A percentile compares a stretch with the other conserved stretches of the same genome.
phyloP scores from a whole-genome alignment of 768 basidiomycete genomes.

The Phallus indusiatus region DNA sequence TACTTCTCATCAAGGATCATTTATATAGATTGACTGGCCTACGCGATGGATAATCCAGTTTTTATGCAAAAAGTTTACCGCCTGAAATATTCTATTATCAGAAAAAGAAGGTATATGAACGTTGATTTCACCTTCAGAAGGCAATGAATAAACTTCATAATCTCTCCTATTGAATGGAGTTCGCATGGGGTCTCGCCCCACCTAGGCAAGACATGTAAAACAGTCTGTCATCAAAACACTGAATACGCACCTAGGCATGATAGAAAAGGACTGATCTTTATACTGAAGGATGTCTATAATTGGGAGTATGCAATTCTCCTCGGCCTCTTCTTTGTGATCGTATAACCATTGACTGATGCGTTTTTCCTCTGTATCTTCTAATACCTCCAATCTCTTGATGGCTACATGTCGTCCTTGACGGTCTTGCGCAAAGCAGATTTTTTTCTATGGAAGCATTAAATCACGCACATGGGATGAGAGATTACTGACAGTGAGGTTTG shows the following conservation, averaged over 20 bases:
- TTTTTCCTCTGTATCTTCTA: conserved; percentile 18
- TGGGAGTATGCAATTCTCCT: conserved; percentile 12
- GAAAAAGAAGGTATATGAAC: too few relatives aligned
- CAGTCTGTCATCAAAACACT: too few relatives aligned
- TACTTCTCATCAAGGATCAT: not conserved
- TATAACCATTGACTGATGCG: conserved; percentile 16
- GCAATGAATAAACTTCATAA: not conserved
- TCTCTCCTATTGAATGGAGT: too few relatives aligned
- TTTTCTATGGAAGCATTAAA: not conserved
- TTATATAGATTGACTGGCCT: not conserved
- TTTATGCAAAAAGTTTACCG: not conserved
- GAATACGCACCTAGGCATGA: conserved; percentile 23
- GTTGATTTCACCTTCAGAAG: not conserved
- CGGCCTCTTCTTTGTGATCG: conserved; percentile 5
- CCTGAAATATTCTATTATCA: too few relatives aligned
- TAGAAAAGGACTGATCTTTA: conserved; percentile 18
- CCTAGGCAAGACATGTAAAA: too few relatives aligned
- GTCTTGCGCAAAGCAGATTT: conserved; percentile 18
- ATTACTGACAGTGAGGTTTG: not conserved
- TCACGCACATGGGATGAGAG: not conserved
- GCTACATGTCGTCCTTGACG: conserved; percentile 16
- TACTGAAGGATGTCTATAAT: conserved; percentile 17
- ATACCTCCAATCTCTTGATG: conserved; percentile 18
- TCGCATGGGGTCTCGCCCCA: too few relatives aligned
- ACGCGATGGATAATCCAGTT: not conserved